A percentile compares a stretch with the other conserved stretches of the same genome.
Conservation (phyloP, 306 rosid genomes). For the Styphnolobium japonicum region DNA sequence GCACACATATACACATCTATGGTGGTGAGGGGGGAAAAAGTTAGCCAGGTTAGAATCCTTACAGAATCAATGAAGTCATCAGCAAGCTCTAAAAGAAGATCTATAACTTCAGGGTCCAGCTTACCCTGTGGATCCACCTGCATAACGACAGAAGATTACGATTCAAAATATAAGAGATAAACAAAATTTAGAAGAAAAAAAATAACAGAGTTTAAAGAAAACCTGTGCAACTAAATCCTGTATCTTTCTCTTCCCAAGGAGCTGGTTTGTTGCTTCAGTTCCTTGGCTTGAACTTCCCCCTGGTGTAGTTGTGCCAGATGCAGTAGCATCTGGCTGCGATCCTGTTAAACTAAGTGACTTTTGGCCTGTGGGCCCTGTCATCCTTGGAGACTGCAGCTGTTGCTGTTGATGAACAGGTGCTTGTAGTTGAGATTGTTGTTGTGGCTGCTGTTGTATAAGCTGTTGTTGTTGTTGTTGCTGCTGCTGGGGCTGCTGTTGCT, state of each 20-base stretch:
- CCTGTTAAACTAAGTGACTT: constrained; percentile 95
- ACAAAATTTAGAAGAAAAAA: background rate
- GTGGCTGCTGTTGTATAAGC: constrained; percentile 55
- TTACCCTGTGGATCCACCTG: constrained; percentile 89
- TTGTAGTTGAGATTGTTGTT: constrained; percentile 68
- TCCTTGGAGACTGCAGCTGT: constrained; percentile 88
- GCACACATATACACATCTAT: background rate
- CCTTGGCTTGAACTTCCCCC: constrained; percentile 99
- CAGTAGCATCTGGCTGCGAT: constrained; percentile 97
- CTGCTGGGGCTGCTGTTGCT: constrained; percentile 28
- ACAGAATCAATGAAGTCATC: constrained; percentile 95
- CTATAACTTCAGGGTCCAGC: constrained; percentile 88
- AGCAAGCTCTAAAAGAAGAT: constrained; percentile 90
- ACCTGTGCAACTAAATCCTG: constrained; percentile 98
- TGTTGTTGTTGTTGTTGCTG: constrained; percentile 57
- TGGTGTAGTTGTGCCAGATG: constrained; percentile 92
- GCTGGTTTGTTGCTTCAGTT: constrained; percentile 94
- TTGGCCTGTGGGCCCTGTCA: constrained; percentile 78
- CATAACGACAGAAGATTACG: constrained; percentile 16
- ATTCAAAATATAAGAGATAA: constrained; percentile 21
- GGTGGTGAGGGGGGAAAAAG: background rate
- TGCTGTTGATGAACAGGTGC: constrained; percentile 73
- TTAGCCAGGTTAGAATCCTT: constrained; percentile 40
- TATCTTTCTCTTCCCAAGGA: constrained; percentile 98
- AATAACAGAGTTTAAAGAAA: constrained; percentile 3